A percentile compares a stretch with the other conserved stretches of the same genome.
These are phyloP conservation scores for Hibiscus mutabilis DNA, from an alignment of 345 rosid genomes.

Conservation along the genomic window DNA sequence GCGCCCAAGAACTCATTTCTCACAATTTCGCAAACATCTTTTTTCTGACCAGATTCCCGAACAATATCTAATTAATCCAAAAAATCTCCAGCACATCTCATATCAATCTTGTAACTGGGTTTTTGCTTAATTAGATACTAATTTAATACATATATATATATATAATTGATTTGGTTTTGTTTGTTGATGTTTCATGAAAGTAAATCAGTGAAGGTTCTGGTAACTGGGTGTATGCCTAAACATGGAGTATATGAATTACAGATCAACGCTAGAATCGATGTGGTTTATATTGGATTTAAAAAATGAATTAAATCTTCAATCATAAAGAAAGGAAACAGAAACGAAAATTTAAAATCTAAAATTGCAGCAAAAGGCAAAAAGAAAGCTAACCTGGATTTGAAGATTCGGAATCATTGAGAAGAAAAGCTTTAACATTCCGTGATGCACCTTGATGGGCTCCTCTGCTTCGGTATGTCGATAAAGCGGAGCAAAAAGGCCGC, in stretches of 20 bases:
- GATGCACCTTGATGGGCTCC: constrained; percentile 43
- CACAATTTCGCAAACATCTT: too few species aligned
- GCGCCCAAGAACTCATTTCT: too few species aligned
- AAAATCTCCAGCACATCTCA: not conserved
- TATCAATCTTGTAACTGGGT: not conserved
- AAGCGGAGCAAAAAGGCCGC: constrained; percentile 33
- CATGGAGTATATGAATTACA: not conserved
- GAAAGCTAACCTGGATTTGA: constrained; percentile 36
- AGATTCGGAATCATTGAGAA: constrained; percentile 15
- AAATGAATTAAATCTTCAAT: not conserved
- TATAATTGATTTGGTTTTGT: not conserved
- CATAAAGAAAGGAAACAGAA: not conserved
- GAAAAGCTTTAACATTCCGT: constrained; percentile 35
- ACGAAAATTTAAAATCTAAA: not conserved
- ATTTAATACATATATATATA: too few species aligned
- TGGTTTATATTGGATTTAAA: not conserved
- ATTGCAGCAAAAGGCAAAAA: not conserved
- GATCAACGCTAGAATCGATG: not conserved
- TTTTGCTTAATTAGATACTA: not conserved
- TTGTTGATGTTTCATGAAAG: not conserved
- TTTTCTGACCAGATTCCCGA: not conserved
- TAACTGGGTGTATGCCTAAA: not conserved
- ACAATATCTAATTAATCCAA: not conserved
- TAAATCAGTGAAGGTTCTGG: not conserved
- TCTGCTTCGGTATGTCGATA: constrained; percentile 26